Evolutionary conservation across 1,139 yeast species (phyloP), one percentile per base, ranked within the genome.

Genomic region (Candida labiduridarum): DNA sequence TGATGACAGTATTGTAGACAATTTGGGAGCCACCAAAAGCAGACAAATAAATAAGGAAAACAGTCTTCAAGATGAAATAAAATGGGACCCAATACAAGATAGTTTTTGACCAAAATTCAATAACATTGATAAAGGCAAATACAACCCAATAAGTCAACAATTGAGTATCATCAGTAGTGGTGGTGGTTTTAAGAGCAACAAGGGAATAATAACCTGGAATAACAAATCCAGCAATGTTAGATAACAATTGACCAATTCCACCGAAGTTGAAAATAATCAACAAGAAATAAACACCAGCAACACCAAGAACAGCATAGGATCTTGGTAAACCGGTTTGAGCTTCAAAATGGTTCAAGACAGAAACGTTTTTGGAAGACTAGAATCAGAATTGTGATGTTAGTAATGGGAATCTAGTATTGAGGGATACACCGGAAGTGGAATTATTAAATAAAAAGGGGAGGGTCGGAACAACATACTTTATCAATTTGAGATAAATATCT

Each of bases 141-240:
- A 94, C 96, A 53, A 94, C 97, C 99, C 99, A 94, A 72, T 94
- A 92, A 35, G 97, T 87, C 66, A 94, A 81, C 68, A 88, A 82
- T 63, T 89, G 87, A 54, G 95, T 87, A 69, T 91, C 97, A 66
- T 91, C 97, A 38, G 75, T 72, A 44, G 84, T 74, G 31, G 80
- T 67, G 10, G 81, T 59, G 34, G 97, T 86, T 69, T 85, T 89
- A 59, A 94, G 79, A 16, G 99, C 98, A 56, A 82, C 67, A 56
- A 94, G 78, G 10, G 99, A 94, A 68, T 81, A 85, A 76, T 92
- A 94, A 47, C 95, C 95, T 49, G 99, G 99, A 55, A 91, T 70
- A 35, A 84, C 89, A 60, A 94, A 88, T 0, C 98, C 96, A 35
- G 96, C 96, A 64, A 94, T 74, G 77, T 95, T 94, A 58, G 97